Base-by-base conservation (phyloP, 768 basidiomycete genomes). In the Auriculariales sp. region DNA sequence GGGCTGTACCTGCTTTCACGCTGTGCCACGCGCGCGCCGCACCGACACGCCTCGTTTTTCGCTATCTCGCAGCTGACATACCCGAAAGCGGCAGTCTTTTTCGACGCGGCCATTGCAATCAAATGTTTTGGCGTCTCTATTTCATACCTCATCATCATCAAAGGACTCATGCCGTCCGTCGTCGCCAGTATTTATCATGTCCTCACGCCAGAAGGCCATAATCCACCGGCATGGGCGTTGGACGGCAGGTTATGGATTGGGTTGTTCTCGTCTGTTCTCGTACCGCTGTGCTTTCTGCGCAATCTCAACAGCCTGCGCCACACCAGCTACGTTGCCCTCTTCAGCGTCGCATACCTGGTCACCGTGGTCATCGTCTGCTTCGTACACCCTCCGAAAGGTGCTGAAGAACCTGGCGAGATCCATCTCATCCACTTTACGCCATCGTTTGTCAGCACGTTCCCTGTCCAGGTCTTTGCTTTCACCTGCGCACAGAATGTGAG, bases 111-210 rank as follows among this genome's bases (percentile, higher is more conserved):
- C 11, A 91, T 98, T 57, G 91, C 91, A 9, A 83, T 81, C 62
- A 98, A 98, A 62, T 98, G 94, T 63, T 95, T 95, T 61, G 94
- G 94, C 17, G 94, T 98, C 3, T 90, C 88, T 29, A 81, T 93
- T 57, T 91, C 89, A 77, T 89, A 91, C 62, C 71, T 91, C 53
- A 93, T 92, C 58, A 91, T 94, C 56, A 79, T 92, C 64, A 89
- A 97, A 69, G 83, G 84, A 6, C 74, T 98, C 47, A 84, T 93
- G 77, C 94, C 94, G 2, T 89, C 79, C 58, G 94, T 97, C 4
- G 80, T 92, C 12, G 71, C 71, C 47, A 82, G 89, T 1, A 65
- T 97, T 24, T 90, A 84, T 64, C 83, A 89, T 54, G 81, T 83
- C 54, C 65, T 91, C 46, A 75, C 78, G 5, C 78, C 84, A 1